Evolutionary conservation across 2,329 filamentous ascomycete species (phyloP).

Genomic region (Geosmithia flava): DNA sequence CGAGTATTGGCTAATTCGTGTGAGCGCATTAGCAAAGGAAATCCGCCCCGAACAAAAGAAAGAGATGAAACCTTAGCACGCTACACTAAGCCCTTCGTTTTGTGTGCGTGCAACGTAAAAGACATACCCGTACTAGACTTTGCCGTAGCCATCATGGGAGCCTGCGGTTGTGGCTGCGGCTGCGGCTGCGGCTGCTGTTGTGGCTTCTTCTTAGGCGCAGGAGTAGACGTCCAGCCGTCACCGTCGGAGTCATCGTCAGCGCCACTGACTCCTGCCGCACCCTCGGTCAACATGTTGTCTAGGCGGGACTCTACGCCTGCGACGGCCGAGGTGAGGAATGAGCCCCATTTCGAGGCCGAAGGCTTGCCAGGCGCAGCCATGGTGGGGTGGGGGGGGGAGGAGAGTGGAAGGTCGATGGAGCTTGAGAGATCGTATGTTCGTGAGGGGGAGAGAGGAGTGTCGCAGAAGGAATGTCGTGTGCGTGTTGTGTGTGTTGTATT

Average conservation of each 20-base stretch:
- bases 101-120: background rate
- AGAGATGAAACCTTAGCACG: no score
- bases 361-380: conserved; percentile 38
- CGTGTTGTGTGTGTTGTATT: no score
- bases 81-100: no score
- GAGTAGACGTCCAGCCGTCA: conserved; percentile 12
- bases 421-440: no score
- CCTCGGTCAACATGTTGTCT: conserved; percentile 81
- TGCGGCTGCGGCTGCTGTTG: conserved; percentile 11
- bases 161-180: conserved; percentile 15
- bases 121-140: conserved; percentile 11
- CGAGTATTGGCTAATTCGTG: conserved; percentile 35
- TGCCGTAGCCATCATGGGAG: conserved; percentile 6
- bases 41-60: no score
- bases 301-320: conserved; percentile 88
- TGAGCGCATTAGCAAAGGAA: background rate
- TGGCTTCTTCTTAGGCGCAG: conserved; percentile 10
- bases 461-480: no score
- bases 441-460: no score
- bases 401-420: background rate
- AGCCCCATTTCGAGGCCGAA: conserved; percentile 55
- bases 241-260: conserved; percentile 33
- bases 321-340: conserved; percentile 78
- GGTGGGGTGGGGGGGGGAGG: conserved; percentile 13
- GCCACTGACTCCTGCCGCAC: conserved; percentile 16